Conservation (phyloP, 306 rosid species). For the Medicago arabica region DNA sequence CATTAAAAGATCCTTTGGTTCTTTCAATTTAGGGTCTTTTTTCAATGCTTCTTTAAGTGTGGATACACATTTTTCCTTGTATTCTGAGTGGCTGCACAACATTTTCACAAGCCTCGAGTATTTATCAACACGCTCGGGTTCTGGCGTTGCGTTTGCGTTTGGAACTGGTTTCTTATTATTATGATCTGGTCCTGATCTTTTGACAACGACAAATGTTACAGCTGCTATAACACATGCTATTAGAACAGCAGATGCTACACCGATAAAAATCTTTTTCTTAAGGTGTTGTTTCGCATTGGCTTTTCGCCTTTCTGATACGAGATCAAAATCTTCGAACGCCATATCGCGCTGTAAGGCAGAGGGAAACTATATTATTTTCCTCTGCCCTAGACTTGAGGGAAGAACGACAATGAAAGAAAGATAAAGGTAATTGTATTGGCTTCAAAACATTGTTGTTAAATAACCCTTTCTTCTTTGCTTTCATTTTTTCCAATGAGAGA, state of each 20-base stretch:
- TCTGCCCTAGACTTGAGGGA: constrained; percentile 66
- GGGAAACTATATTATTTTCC: not conserved
- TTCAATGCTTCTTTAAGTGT: constrained; percentile 40
- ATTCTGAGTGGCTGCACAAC: constrained; percentile 55
- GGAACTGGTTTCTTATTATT: not conserved
- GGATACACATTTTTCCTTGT: constrained; percentile 55
- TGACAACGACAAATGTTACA: constrained; percentile 33
- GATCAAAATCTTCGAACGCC: constrained; percentile 87
- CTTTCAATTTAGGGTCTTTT: constrained; percentile 1
- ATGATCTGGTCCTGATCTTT: not conserved
- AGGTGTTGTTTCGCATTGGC: constrained; percentile 42
- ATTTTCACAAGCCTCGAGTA: constrained; percentile 40
- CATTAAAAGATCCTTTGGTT: constrained; percentile 58
- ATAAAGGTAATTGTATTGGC: not conserved
- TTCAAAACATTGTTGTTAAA: not conserved
- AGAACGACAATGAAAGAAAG: not conserved
- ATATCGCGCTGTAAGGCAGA: constrained; percentile 68
- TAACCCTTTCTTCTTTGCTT: not conserved
- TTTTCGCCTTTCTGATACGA: constrained; percentile 59
- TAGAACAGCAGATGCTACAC: constrained; percentile 35
- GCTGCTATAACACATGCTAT: constrained; percentile 51
- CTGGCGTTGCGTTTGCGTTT: not conserved
- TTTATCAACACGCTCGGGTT: not conserved
- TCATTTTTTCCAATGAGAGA: not conserved
- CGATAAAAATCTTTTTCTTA: constrained; percentile 47